Conservation (phyloP, 2,329 filamentous ascomycete species). For the Paracoccidioides lutzii region DNA sequence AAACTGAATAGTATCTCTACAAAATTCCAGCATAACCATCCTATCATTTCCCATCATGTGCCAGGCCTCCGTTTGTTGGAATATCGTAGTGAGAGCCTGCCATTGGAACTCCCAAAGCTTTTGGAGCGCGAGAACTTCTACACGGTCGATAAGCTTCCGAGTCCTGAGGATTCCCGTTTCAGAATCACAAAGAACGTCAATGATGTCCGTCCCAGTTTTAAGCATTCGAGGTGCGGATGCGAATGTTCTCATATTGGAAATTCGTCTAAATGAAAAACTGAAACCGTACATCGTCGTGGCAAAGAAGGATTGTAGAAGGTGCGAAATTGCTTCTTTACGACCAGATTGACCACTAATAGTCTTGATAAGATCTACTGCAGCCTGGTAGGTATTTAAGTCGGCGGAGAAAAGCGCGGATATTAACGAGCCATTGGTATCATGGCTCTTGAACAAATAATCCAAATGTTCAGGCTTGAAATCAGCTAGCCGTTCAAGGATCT, state of each 20-base stretch:
- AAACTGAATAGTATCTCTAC: slow-evolving; percentile 87
- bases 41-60: slow-evolving; percentile 57
- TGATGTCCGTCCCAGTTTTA: slow-evolving; percentile 48
- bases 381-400: slow-evolving; percentile 64
- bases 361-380: slow-evolving; percentile 71
- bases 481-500: slow-evolving; percentile 64
- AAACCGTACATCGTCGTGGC: slow-evolving; percentile 44
- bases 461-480: slow-evolving; percentile 62
- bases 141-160: slow-evolving; percentile 40
- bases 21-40: slow-evolving; percentile 75
- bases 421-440: slow-evolving; percentile 57
- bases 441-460: slow-evolving; percentile 53
- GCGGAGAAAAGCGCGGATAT: slow-evolving; percentile 72
- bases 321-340: slow-evolving; percentile 47
- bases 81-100: slow-evolving; percentile 67
- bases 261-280: slow-evolving; percentile 42
- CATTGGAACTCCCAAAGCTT: slow-evolving; percentile 78
- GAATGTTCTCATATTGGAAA: slow-evolving; percentile 46
- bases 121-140: slow-evolving; percentile 54
- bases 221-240: slow-evolving; percentile 48
- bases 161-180: slow-evolving; percentile 50
- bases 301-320: slow-evolving; percentile 47
- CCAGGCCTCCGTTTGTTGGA: slow-evolving; percentile 74
- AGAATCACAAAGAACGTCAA: slow-evolving; percentile 52
- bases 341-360: slow-evolving; percentile 59